A percentile compares a stretch with the other conserved stretches of the same genome.
Evolutionary conservation across 179 eudicot species (phyloP).

Genomic region (Spergularia azorica): DNA sequence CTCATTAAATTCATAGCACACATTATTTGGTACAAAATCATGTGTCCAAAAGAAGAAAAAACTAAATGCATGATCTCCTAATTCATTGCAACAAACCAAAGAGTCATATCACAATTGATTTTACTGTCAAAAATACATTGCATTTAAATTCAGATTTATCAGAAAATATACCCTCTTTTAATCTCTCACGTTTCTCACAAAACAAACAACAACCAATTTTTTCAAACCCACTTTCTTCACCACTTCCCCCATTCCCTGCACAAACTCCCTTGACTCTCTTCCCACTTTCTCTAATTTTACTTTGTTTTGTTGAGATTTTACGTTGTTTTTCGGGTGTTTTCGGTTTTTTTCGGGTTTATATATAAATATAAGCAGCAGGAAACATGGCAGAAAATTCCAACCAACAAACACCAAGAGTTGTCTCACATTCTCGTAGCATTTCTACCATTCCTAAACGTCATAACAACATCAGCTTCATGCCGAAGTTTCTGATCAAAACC

Average conservation of each 20-base stretch:
- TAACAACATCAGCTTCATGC: constrained; percentile 29
- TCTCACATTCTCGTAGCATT: constrained; percentile 20
- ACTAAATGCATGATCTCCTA: not conserved
- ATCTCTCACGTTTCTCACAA: not conserved
- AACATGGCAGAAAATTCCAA: constrained; percentile 17
- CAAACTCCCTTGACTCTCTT: not conserved
- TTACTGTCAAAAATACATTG: not conserved
- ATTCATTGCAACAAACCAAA: constrained; percentile 8
- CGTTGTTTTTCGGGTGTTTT: not conserved
- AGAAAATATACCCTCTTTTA: not conserved
- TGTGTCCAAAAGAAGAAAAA: too few relatives aligned
- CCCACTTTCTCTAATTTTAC: not conserved
- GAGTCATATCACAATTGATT: constrained; percentile 13
- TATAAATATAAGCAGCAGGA: not conserved
- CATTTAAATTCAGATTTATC: not conserved
- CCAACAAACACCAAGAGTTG: constrained; percentile 4
- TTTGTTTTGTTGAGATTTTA: not conserved
- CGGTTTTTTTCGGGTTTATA: not conserved
- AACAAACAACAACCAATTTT: not conserved
- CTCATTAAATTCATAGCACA: not conserved
- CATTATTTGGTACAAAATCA: constrained; percentile 23
- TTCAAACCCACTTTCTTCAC: constrained; percentile 18
- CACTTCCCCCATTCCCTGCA: constrained; percentile 14
- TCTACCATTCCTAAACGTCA: constrained; percentile 16
- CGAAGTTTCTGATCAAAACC: constrained; percentile 37